Conservation (phyloP, 306 rosid species). For the Inga oerstediana region DNA sequence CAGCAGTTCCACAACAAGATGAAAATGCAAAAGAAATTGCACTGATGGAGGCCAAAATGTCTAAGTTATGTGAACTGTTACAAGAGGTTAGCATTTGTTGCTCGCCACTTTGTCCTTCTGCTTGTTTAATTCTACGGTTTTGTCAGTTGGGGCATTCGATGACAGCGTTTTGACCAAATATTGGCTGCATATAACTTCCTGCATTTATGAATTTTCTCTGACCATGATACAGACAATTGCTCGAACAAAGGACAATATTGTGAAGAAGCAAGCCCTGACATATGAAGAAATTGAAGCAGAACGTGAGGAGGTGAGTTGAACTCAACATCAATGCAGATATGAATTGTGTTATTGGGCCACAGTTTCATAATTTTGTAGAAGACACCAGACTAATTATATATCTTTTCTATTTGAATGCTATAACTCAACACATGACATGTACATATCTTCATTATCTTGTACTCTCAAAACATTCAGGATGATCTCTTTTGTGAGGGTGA, state of each 20-base stretch:
- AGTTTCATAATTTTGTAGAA: constrained; percentile 12
- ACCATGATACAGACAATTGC: constrained; percentile 64
- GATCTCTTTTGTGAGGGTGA: constrained; percentile 10
- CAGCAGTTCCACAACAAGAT: constrained; percentile 50
- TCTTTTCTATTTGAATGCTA: neutral
- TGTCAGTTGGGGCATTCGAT: constrained; percentile 8
- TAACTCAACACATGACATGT: constrained; percentile 8
- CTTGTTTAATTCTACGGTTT: constrained; percentile 27
- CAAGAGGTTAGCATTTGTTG: constrained; percentile 62
- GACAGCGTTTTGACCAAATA: neutral
- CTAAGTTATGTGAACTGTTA: constrained; percentile 70
- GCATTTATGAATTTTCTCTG: constrained; percentile 33
- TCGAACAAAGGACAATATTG: constrained; percentile 85
- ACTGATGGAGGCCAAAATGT: constrained; percentile 71
- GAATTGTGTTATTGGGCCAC: constrained; percentile 4
- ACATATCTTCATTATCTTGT: neutral
- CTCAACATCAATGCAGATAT: neutral
- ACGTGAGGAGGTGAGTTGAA: constrained; percentile 82
- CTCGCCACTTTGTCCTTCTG: constrained; percentile 8
- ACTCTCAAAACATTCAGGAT: constrained; percentile 1
- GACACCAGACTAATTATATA: neutral
- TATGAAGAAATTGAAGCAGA: constrained; percentile 98
- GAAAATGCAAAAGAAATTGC: constrained; percentile 74
- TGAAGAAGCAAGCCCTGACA: constrained; percentile 94
- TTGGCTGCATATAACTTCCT: neutral